These are phyloP conservation scores for Aspergillus viridinutans DNA, from an alignment of 2,329 filamentous ascomycete species.

Conservation along the genomic window DNA sequence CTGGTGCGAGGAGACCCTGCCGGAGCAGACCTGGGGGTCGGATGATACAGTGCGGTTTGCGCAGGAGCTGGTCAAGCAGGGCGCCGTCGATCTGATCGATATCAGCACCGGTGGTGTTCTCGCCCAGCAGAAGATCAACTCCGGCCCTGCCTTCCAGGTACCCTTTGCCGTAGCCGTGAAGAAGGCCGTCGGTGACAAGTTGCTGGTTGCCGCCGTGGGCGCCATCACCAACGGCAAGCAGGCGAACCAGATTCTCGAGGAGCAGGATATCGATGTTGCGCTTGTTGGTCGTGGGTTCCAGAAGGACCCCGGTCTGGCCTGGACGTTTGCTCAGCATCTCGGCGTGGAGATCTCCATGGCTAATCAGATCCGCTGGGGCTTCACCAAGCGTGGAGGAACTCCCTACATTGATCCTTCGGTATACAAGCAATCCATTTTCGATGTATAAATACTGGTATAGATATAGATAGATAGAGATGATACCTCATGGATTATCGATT, in stretches of 20 bases:
- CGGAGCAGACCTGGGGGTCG: conserved; percentile 62
- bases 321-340: conserved; percentile 67
- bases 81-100: conserved; percentile 74
- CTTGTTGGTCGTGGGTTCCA: conserved; percentile 73
- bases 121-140: conserved; percentile 39
- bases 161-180: conserved; percentile 70
- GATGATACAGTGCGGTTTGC: conserved; percentile 63
- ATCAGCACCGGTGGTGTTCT: conserved; percentile 73
- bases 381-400: conserved; percentile 25
- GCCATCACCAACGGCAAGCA: conserved; percentile 65
- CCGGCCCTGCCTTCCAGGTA: conserved; percentile 66
- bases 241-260: conserved; percentile 58
- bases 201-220: conserved; percentile 73
- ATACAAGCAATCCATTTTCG: conserved; percentile 19
- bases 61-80: conserved; percentile 62
- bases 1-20: conserved; percentile 62
- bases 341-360: conserved; percentile 68
- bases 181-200: conserved; percentile 64
- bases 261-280: conserved; percentile 61
- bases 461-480: neutral
- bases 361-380: conserved; percentile 64
- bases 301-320: conserved; percentile 74
- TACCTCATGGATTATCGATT: neutral
- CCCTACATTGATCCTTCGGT: conserved; percentile 17
- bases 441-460: conserved; percentile 7